phyloP scores from a whole-genome alignment of 2,329 filamentous ascomycete species.

The Fusarium hainanense region DNA sequence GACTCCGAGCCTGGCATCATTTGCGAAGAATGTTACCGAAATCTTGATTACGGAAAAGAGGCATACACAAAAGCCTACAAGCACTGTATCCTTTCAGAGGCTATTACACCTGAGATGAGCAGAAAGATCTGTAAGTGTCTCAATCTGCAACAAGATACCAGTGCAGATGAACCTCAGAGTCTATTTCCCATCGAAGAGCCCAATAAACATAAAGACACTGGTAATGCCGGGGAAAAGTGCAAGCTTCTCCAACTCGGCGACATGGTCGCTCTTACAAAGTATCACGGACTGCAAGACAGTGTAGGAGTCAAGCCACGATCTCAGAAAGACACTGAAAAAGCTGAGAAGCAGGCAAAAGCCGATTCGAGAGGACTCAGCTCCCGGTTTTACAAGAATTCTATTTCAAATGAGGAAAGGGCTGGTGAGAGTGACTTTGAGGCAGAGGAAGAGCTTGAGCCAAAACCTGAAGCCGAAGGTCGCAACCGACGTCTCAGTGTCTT shows the following conservation, averaged over 20 bases:
- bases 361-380: not conserved
- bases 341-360: not conserved
- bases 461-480: not conserved
- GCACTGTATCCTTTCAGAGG: slow-evolving; percentile 28
- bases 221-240: not conserved
- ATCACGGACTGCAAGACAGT: slow-evolving; percentile 27
- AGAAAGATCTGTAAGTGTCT: slow-evolving; percentile 32
- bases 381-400: not conserved
- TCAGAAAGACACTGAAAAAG: not conserved
- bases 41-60: slow-evolving; percentile 16
- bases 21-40: slow-evolving; percentile 37
- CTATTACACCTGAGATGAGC: slow-evolving; percentile 33
- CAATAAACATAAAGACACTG: not conserved
- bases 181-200: slow-evolving; percentile 24
- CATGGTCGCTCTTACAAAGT: slow-evolving; percentile 29
- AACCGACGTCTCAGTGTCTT: slow-evolving; percentile 19
- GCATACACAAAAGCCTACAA: slow-evolving; percentile 36
- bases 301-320: slow-evolving; percentile 23
- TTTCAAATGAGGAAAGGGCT: not conserved
- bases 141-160: not conserved
- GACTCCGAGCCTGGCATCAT: slow-evolving; percentile 14
- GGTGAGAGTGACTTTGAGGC: slow-evolving; percentile 15
- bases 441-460: not conserved
- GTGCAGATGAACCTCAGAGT: not conserved
- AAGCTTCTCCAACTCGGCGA: slow-evolving; percentile 29